Evolutionary conservation across 192 early-diverging fungal genomes (phyloP), one percentile per base, ranked within the genome.

Genomic region (Haplosporangium gracile): DNA sequence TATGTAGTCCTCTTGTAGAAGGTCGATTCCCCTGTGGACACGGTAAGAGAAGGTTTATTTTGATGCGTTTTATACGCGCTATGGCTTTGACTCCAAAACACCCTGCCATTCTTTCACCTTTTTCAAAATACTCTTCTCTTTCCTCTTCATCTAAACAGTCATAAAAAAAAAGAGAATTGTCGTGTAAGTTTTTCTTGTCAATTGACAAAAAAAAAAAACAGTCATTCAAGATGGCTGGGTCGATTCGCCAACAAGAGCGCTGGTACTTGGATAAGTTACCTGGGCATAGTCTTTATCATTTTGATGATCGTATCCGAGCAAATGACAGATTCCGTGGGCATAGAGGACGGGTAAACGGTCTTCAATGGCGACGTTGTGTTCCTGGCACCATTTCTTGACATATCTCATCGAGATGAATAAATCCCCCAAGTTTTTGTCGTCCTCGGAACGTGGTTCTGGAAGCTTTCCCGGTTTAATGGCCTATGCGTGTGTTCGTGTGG

Each of bases 271-370:
- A 32, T 68, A 38, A 18, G 42, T 65, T 84, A 87, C 89, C 73
- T 74, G 34, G 15, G 32, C 39, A 75, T 88, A 94, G 40, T 92
- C 92, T 0, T 76, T 39, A 43, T 93, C 90, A 3, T 72, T 39
- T 53, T 93, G 89, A 72, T 95, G 94, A 79, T 95, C 93, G 70
- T 93, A 94, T 15, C 94, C 94, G 47, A 95, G 83, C 38, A 95
- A 80, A 82, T 95, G 94, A 68, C 92, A 94, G 15, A 95, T 92
- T 0, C 94, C 94, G 76, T 95, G 94, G 0, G 90, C 89, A 68
- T 92, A 89, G 26, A 95, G 88, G 7, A 91, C 83, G 0, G 92
- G 92, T n/a, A 95, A 69, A 34, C 93, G 90, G 2, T 79, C 80
- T 42, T 88, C 49, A 26, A 94, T 63, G 40, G 70, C 69, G 29